Evolutionary conservation across 768 basidiomycete genomes (phyloP).

Genomic region (Phylloporus scabripes): DNA sequence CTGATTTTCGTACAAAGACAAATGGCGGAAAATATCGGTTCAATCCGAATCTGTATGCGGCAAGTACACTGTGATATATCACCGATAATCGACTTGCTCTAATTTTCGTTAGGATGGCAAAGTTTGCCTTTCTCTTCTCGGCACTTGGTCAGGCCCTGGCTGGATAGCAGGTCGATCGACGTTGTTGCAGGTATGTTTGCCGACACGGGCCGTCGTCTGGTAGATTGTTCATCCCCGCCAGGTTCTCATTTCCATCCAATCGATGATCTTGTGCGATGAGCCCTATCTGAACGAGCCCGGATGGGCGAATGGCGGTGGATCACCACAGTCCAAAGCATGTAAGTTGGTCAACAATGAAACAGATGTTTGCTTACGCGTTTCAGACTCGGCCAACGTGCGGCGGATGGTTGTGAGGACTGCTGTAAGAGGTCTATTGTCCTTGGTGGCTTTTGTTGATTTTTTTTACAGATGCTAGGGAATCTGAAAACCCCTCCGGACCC

Average conservation of each 20-base stretch:
- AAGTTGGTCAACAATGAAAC: slow-evolving; percentile 21
- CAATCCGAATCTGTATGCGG: slow-evolving; percentile 93
- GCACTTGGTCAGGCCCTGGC: slow-evolving; percentile 91
- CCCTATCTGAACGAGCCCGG: slow-evolving; percentile 92
- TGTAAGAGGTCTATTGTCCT: slow-evolving; percentile 37
- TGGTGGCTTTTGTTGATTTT: slow-evolving; percentile 7
- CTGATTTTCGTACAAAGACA: slow-evolving; percentile 44
- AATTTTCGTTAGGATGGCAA: slow-evolving; percentile 71
- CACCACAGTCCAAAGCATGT: slow-evolving; percentile 75
- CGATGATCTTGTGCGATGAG: slow-evolving; percentile 92
- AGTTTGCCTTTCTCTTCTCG: slow-evolving; percentile 86
- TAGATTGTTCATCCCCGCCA: slow-evolving; percentile 16
- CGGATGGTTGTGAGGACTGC: slow-evolving; percentile 90
- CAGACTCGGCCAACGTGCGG: slow-evolving; percentile 89
- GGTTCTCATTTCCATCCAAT: slow-evolving; percentile 91
- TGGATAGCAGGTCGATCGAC: slow-evolving; percentile 91
- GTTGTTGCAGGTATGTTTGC: slow-evolving; percentile 61
- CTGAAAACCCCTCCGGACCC: slow-evolving; percentile 78
- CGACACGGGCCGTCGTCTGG: background rate
- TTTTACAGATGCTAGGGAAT: slow-evolving; percentile 72
- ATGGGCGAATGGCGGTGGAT: slow-evolving; percentile 70
- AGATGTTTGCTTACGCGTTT: slow-evolving; percentile 7
- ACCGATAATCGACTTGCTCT: background rate
- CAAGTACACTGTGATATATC: slow-evolving; percentile 29
- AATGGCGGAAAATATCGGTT: slow-evolving; percentile 86